Evolutionary conservation across 768 basidiomycete genomes (phyloP), one percentile per base, ranked within the genome.

Genomic region (Coprinopsis strossmayeri): DNA sequence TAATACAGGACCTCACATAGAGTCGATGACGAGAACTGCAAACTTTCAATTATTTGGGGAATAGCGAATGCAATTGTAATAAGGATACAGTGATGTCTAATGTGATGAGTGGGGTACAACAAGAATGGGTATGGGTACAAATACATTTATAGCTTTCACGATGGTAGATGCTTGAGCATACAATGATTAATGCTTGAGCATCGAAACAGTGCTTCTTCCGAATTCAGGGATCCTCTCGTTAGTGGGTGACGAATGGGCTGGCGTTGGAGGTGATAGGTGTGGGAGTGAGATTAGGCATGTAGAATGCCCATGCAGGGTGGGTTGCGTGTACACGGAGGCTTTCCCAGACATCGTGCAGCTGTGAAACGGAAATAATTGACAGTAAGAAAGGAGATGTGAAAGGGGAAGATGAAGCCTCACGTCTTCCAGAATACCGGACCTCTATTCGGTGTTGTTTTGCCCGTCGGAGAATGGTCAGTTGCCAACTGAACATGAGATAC

Each of bases 251-350:
- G 17, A 18, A 38, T 11, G 9, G 18, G 35, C 5, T 18, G 35
- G 9, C 5, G 35, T 9, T 11, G 17, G 35, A 18, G 9, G 35
- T 38, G 35, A 7, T 5, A 5, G 17, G 35, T 38, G 9, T 7
- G 15, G 30, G 35, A 11, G 35, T 38, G 18, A 17, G 9, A 5
- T 51, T 27, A 51, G 53, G 74, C 69, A 44, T 77, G 69, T 37
- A 88, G 68, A 49, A 89, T 70, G 37, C 70, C 82, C 55, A 87
- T 75, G 65, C 84, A 89, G 0, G 87, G 88, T 20, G 83, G 82
- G 15, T 69, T 70, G 26, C 48, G 63, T 46, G 63, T 51, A n/a
- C 74, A 71, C 21, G 71, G 44, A 9, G 45, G 51, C 55, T 78
- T 72, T 26, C 77, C 78, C 0, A 68, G 59, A 37, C 76, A 71